Base-by-base conservation (phyloP, 176 grass and related monocot species). In the Aegilops tauschii region DNA sequence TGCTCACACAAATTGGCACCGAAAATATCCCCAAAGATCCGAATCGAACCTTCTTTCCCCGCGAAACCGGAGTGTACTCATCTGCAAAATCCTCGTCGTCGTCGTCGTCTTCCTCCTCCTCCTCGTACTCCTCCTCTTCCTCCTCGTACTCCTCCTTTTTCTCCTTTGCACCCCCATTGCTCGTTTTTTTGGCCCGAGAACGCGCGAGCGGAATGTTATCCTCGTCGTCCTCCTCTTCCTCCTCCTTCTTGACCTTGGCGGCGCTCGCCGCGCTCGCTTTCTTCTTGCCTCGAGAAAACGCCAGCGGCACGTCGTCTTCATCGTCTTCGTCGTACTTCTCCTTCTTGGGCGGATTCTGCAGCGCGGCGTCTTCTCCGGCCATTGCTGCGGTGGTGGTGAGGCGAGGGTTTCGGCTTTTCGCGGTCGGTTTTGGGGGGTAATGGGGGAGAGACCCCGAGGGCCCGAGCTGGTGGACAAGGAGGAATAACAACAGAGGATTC, bases 381-480 rank as follows among this genome's bases (percentile, higher is more conserved):
- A 87, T 91, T 9, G 47, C 62, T 81, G 79, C 42, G 45, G 61
- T 20, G 25, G 79, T 44, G 61, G 61, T 20, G 44, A 18, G 37
- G 88, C 83, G 79, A 90, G 83, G 79, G 83, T 86, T 90, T 86
- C 35, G 61, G 77, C 49, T 25, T 82, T 77, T 37, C 35, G 69
- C 36, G 70, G 83, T 20, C 61, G 79, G 78, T 50, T 36, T 36
- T 49, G 35, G 34, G 2, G 31, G 20, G 59, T 8, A 36, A 28
- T 3, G 83, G 12, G 11, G 67, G n/a, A 69, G 61, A n/a, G 25
- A 84, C 16, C 16, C 29, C 17, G 14, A 56, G 73, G 25, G 78
- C 11, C 30, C 12, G 14, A 56, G 73, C 27, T 56, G 73, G 27
- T 31, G 73, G 73, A 32, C 4, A 56, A 56, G 49, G 47, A 77